Evolutionary conservation across 768 basidiomycete species (phyloP), one percentile per base, ranked within the genome.

Genomic region (Auricularia sp.): DNA sequence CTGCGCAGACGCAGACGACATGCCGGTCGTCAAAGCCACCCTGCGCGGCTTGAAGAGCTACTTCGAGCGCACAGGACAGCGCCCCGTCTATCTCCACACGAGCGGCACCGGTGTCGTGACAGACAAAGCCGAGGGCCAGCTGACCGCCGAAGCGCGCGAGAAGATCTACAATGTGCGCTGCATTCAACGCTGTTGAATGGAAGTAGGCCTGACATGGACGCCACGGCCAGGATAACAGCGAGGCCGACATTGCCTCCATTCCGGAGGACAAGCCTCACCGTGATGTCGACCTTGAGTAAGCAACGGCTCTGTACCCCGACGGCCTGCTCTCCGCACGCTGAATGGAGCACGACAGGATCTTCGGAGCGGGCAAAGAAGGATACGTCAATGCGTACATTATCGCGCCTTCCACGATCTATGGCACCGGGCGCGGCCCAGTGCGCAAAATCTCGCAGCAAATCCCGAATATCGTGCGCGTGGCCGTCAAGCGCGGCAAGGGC

Each of bases 371-470:
- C 44, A 47, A 67, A 45, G 54, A 65, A 13, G 66, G 66, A 2
- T 58, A 61, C 21, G 62, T 67, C 11, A 42, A 67, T 29, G 59
- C 66, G 36, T 67, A 63, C 64, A 67, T 67, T 64, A 63, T 67
- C 18, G 47, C 66, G 29, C 66, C 66, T 3, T 65, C 66, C 0
- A 65, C 64, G 13, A 65, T 67, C 33, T 67, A 67, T 29, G 66
- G 64, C 16, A 65, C 37, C 3, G 64, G 64, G 11, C n/a, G 14
- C 2, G 66, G 66, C 7, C 66, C 66, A 6, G 51, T 63, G 39
- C 44, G 62, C 10, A 64, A 47, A 2, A 58, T 63, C 47, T 63
- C 45, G 33, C 54, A 42, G 33, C 62, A 36, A 42, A 33, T 34
- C 35, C 54, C 63, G 16, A 56, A 47, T 18, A 5, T 59, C 18